These are phyloP conservation scores for Holtermannia corniformis DNA, from an alignment of 768 basidiomycete genomes.

Conservation along the genomic window DNA sequence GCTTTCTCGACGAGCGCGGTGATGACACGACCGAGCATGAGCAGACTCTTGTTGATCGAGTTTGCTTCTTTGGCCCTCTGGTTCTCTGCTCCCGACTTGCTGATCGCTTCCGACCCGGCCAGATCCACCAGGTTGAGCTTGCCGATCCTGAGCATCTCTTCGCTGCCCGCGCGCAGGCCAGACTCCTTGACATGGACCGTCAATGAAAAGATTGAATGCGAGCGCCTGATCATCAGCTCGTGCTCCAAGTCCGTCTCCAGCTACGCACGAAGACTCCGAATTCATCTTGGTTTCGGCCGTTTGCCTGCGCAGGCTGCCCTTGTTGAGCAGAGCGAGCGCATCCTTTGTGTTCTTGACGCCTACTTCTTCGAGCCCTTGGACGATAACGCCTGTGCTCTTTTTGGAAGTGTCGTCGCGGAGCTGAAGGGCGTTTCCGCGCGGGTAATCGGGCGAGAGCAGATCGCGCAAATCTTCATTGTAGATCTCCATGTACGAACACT, in stretches of 20 bases:
- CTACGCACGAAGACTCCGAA: slow-evolving; percentile 47
- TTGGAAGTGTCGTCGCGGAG: slow-evolving; percentile 61
- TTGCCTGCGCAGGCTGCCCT: slow-evolving; percentile 82
- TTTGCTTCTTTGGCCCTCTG: slow-evolving; percentile 92
- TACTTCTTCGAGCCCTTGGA: slow-evolving; percentile 89
- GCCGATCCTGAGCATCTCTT: slow-evolving; percentile 83
- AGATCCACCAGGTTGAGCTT: slow-evolving; percentile 96
- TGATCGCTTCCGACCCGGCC: slow-evolving; percentile 96
- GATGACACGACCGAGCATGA: slow-evolving; percentile 95
- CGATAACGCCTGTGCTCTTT: slow-evolving; percentile 72
- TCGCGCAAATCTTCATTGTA: slow-evolving; percentile 99
- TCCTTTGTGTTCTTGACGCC: slow-evolving; percentile 71
- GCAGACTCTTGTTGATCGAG: slow-evolving; percentile 94
- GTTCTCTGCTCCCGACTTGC: slow-evolving; percentile 87
- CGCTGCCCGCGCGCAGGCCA: slow-evolving; percentile 52
- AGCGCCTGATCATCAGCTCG: slow-evolving; percentile 51
- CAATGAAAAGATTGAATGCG: slow-evolving; percentile 95
- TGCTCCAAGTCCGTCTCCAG: background rate
- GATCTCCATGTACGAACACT: slow-evolving; percentile 85
- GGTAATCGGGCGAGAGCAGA: slow-evolving; percentile 68
- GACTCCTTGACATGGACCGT: slow-evolving; percentile 86
- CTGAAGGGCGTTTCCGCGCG: slow-evolving; percentile 5
- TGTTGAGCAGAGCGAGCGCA: slow-evolving; percentile 71
- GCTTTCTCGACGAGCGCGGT: slow-evolving; percentile 88
- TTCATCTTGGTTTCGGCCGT: slow-evolving; percentile 96